These are phyloP conservation scores for Mycena galopus DNA, from an alignment of 768 basidiomycete species.

Conservation along the genomic window DNA sequence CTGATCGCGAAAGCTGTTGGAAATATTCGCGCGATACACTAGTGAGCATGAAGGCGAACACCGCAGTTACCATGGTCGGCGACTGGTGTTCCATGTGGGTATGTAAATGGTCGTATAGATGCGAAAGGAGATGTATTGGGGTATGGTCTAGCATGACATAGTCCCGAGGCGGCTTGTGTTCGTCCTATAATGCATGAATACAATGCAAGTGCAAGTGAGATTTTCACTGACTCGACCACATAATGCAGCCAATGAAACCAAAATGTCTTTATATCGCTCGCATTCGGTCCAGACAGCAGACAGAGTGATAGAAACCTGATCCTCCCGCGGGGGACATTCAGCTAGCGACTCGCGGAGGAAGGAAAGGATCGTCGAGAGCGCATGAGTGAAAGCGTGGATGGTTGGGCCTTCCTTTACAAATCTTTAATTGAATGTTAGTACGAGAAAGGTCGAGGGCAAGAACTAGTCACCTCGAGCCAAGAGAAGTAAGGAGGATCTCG, in stretches of 20 bases:
- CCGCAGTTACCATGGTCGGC: constrained; percentile 59
- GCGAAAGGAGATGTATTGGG: constrained; percentile 67
- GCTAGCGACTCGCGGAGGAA: constrained; percentile 64
- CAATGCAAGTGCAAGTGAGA: not conserved
- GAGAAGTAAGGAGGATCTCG: constrained; percentile 61
- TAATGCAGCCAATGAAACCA: constrained; percentile 67
- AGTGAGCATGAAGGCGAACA: constrained; percentile 78
- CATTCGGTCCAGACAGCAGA: constrained; percentile 65
- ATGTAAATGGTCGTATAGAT: constrained; percentile 70
- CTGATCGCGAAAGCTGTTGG: constrained; percentile 65
- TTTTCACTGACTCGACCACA: constrained; percentile 65
- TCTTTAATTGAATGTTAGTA: constrained; percentile 45
- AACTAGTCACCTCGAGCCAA: constrained; percentile 63
- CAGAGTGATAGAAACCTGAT: constrained; percentile 44
- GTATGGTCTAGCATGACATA: constrained; percentile 60
- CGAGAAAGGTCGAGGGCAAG: constrained; percentile 1
- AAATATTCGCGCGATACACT: constrained; percentile 75
- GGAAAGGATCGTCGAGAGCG: constrained; percentile 66
- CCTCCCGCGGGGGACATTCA: constrained; percentile 52
- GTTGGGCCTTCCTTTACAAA: constrained; percentile 64
- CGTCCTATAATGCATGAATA: constrained; percentile 42
- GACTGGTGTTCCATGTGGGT: constrained; percentile 69
- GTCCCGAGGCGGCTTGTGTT: constrained; percentile 48
- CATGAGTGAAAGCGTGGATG: constrained; percentile 76
- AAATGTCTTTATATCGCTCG: constrained; percentile 60